These are phyloP conservation scores for Moesziomyces sp. DNA, from an alignment of 1,284 basidiomycete species.

Conservation along the genomic window DNA sequence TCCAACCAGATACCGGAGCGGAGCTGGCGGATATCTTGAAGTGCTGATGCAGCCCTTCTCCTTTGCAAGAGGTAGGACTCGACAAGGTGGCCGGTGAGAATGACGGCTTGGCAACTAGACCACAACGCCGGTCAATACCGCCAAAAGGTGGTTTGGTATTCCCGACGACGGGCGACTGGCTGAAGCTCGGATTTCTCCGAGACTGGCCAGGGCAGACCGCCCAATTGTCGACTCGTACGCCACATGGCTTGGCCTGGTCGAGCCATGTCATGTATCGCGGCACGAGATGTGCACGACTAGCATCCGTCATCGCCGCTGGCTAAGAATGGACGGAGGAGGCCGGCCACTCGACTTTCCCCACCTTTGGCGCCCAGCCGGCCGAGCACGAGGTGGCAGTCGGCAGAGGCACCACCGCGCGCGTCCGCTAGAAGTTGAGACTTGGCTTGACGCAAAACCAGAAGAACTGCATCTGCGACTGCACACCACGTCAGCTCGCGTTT, in stretches of 20 bases:
- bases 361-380: too few species aligned
- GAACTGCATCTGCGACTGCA: constrained; percentile 3
- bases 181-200: constrained; percentile 31
- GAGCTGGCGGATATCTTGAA: constrained; percentile 7
- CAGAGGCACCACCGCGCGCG: not conserved
- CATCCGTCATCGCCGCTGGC: too few species aligned
- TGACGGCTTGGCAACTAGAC: not conserved
- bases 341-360: too few species aligned
- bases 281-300: too few species aligned
- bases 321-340: too few species aligned
- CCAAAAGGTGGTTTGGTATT: constrained; percentile 10
- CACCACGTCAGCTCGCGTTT: too few species aligned
- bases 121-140: constrained; percentile 41
- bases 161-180: constrained; percentile 5
- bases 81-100: not conserved
- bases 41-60: not conserved
- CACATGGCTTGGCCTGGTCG: too few species aligned
- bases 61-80: too few species aligned
- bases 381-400: too few species aligned
- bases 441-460: constrained; percentile 30
- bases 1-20: not conserved
- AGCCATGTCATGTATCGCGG: too few species aligned
- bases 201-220: too few species aligned
- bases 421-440: constrained; percentile 14
- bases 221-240: too few species aligned